Evolutionary conservation across 371 early-diverging fungal genomes (phyloP), one percentile per base, ranked within the genome.

Genomic region (Batkoa obscura): DNA sequence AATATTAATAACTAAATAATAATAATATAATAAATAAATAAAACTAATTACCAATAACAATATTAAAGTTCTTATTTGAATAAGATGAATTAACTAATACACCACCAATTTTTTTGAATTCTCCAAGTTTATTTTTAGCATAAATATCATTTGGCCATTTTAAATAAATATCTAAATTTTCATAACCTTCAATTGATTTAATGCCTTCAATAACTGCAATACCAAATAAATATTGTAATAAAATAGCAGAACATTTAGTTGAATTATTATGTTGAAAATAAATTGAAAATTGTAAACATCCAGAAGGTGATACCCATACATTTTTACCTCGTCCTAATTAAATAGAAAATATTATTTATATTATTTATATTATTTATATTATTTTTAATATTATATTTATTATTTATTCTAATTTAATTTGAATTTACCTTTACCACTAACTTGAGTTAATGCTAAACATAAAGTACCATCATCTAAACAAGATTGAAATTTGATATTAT

Each of bases 141-240:
- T 95, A 94, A 15, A 96, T 73, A 62, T 96, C 97, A 59, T 94
- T 96, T 12, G 97, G 97, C 97, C 97, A 96, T 65, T 96, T 96
- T 37, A 96, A 65, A 38, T 75, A 73, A 51, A 96, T 61, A 0
- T 88, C 86, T 2, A 90, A 60, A 12, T 79, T 67, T 62, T 80
- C 81, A 64, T 85, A 90, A 3, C 87, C 89, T 1, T 76, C 72
- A 53, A 71, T 68, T 1, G 68, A 50, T 49, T 76, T 67, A 9
- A 95, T 68, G 17, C 86, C 83, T 58, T 89, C 83, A 0, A 87
- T 83, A 0, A 88, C 75, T 0, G 93, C 83, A 43, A 94, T 62
- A 1, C 83, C 84, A 49, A 86, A 74, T 3, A 96, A 55, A 60
- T 94, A 94, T 68, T 96, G 95, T 13, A 96, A 68, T 66, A 93